These are phyloP conservation scores for Taxillus chinensis DNA, from an alignment of 164 flowering plant species.

Conservation along the genomic window DNA sequence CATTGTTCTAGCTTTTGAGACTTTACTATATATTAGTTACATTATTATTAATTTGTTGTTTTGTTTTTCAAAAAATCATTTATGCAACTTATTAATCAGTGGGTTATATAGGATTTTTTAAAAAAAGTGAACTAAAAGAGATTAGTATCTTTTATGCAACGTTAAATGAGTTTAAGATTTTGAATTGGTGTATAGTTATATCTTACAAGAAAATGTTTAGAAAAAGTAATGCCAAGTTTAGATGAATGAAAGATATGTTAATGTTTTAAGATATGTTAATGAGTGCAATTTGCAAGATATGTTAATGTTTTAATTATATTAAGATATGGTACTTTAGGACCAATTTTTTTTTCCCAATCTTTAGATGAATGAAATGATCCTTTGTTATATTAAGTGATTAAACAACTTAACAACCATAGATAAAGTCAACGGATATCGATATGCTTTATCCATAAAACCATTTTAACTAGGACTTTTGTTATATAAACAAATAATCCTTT, in stretches of 20 bases:
- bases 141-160: neutral
- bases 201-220: neutral
- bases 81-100: too few species aligned
- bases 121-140: neutral
- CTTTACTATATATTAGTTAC: too few species aligned
- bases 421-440: neutral
- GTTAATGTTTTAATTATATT: too few species aligned
- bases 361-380: neutral
- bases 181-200: neutral
- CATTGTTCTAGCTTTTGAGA: too few species aligned
- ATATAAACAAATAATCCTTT: neutral
- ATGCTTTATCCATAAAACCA: neutral
- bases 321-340: too few species aligned
- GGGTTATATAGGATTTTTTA: neutral
- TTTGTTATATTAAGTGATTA: neutral
- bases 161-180: neutral
- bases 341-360: neutral
- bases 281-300: neutral
- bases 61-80: too few species aligned
- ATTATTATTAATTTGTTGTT: too few species aligned
- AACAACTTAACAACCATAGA: neutral
- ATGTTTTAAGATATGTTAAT: neutral
- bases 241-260: neutral
- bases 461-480: neutral
- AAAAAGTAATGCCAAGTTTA: neutral